These are phyloP conservation scores for Oehlia diaphana DNA, from an alignment of 192 early-diverging fungal genomes.

Conservation along the genomic window DNA sequence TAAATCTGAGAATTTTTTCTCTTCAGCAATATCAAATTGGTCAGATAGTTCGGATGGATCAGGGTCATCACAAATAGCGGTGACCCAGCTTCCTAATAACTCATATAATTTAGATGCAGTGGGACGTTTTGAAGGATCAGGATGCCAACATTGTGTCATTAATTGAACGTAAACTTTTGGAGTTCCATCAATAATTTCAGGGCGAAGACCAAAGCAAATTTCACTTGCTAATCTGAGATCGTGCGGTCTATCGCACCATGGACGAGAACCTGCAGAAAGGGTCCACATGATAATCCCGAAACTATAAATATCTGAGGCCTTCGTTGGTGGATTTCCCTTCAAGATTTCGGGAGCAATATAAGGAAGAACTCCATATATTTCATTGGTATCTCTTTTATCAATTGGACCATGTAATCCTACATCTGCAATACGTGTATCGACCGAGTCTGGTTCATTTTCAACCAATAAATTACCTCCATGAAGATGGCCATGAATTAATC, in stretches of 20 bases:
- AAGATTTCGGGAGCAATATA: slow-evolving; percentile 39
- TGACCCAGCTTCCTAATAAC: not conserved
- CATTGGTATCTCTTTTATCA: not conserved
- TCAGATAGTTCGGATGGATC: not conserved
- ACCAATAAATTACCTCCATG: slow-evolving; percentile 18
- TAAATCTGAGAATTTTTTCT: not conserved
- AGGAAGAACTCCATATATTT: slow-evolving; percentile 34
- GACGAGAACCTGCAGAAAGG: slow-evolving; percentile 37
- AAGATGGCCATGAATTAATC: not conserved
- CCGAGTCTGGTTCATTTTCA: not conserved
- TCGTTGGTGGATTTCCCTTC: not conserved
- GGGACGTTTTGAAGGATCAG: slow-evolving; percentile 27
- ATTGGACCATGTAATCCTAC: not conserved
- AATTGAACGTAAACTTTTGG: slow-evolving; percentile 36
- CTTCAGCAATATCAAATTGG: slow-evolving; percentile 3
- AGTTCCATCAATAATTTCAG: slow-evolving; percentile 36
- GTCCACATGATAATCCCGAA: slow-evolving; percentile 47
- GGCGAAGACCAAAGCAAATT: slow-evolving; percentile 35
- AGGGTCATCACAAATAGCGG: not conserved
- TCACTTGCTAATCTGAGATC: slow-evolving; percentile 30
- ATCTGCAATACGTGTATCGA: slow-evolving; percentile 10
- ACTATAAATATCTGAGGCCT: slow-evolving; percentile 40
- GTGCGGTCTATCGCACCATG: slow-evolving; percentile 31
- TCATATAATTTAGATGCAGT: not conserved
- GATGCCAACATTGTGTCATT: slow-evolving; percentile 42